Evolutionary conservation across 2,329 filamentous ascomycete genomes (phyloP), one percentile per base, ranked within the genome.

Genomic region (Talaromyces piceae): DNA sequence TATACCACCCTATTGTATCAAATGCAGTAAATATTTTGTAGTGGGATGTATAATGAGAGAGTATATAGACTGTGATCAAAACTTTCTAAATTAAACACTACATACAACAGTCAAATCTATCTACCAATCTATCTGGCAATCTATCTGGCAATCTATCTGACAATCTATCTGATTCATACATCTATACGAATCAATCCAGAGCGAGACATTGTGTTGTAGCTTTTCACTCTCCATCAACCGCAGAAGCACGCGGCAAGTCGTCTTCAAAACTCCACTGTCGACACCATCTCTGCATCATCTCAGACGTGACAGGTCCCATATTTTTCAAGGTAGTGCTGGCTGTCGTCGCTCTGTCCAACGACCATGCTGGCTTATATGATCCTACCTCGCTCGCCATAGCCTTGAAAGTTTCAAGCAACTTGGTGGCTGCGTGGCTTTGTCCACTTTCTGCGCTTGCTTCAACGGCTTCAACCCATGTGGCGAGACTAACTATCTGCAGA

Each of bases 271-370:
- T 31, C 50, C 50, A 49, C n/a, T 53, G 45, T 33, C 33, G 26
- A 39, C 46, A 53, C 50, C 50, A 53, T 3, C 28, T 16, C 20
- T 41, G 25, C 50, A 53, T 44, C 50, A 53, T 49, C 31, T 53
- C 26, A 3, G 50, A 9, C 47, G 43, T 49, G 20, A 53, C 27
- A 26, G 50, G 46, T 33, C 20, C 20, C 46, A 53, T 33, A 7
- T 44, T n/a, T 18, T 26, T 28, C 16, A 53, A 39, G 3, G 50
- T 53, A 23, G 30, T 37, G 16, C 50, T 53, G 1, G 44, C 28
- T 1, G 13, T 41, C 27, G 39, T 49, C 16, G 50, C 48, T 30
- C 23, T 33, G 5, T 22, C 37, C 7, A 47, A 30, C 7, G 46
- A 49, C 31, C 47, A 53, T 20, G 28, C 18, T 22, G 50, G 22